Evolutionary conservation across 2,329 filamentous ascomycete genomes (phyloP).

Genomic region (Dothideomycetes sp.): DNA sequence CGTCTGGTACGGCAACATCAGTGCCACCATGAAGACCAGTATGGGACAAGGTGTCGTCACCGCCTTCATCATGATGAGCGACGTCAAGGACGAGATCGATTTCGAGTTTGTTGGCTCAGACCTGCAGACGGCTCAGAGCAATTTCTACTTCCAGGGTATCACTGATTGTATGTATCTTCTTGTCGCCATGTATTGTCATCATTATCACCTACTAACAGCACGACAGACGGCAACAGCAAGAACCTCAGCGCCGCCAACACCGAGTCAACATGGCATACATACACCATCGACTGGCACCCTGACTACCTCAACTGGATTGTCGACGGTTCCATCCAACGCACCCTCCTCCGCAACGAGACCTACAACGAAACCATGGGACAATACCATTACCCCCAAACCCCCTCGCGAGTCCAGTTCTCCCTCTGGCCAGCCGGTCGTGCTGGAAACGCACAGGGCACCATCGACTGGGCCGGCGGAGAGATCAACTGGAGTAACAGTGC

Average conservation of each 20-base stretch:
- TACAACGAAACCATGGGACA: conserved; percentile 76
- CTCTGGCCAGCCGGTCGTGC: conserved; percentile 87
- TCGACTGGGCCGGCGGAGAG: conserved; percentile 81
- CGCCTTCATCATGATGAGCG: conserved; percentile 89
- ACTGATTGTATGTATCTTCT: conserved; percentile 61
- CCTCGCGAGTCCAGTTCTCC: conserved; percentile 81
- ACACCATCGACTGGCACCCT: conserved; percentile 87
- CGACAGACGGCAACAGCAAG: conserved; percentile 60
- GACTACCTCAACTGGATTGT: conserved; percentile 80
- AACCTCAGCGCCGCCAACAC: conserved; percentile 65
- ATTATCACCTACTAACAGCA: conserved; percentile 16
- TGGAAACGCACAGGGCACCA: conserved; percentile 71
- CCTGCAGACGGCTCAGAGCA: conserved; percentile 71
- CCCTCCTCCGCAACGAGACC: conserved; percentile 65
- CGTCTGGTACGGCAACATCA: conserved; percentile 95
- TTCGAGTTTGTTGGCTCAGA: conserved; percentile 88
- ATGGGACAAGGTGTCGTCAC: conserved; percentile 86
- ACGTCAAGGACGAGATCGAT: conserved; percentile 97
- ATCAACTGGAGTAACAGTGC: conserved; percentile 73
- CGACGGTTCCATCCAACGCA: conserved; percentile 69
- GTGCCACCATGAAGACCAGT: conserved; percentile 73
- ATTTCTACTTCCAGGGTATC: conserved; percentile 95
- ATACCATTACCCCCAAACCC: conserved; percentile 86
- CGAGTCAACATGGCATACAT: conserved; percentile 72
- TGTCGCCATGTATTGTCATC: background rate